Conservation (phyloP, 257 asterid genomes). For the Osmanthus fragrans region DNA sequence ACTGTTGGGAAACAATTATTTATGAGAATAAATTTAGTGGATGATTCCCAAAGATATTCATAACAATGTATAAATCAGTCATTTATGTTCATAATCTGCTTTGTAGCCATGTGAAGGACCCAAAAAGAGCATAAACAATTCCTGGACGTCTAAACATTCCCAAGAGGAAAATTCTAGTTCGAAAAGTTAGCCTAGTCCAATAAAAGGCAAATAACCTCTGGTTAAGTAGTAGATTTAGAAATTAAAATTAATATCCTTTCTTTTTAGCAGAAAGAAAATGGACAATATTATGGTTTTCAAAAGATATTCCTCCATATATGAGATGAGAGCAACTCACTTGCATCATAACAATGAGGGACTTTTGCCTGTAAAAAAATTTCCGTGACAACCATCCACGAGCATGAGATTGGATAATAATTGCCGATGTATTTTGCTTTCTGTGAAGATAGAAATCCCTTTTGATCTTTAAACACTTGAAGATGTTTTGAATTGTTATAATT, state of each 20-base stretch:
- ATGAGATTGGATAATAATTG: constrained; percentile 64
- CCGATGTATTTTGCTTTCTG: constrained; percentile 42
- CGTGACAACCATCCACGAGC: constrained; percentile 75
- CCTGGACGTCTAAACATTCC: neutral
- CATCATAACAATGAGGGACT: constrained; percentile 34
- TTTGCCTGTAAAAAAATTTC: constrained; percentile 43
- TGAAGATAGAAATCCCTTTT: constrained; percentile 43
- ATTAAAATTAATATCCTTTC: neutral
- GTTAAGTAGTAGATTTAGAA: neutral
- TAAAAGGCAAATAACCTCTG: neutral
- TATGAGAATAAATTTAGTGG: neutral
- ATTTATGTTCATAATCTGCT: neutral
- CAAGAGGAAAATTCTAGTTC: neutral
- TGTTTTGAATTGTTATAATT: constrained; percentile 52
- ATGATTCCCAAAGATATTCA: neutral
- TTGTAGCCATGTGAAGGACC: neutral
- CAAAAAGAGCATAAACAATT: neutral
- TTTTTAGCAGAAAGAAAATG: neutral
- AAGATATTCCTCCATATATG: neutral
- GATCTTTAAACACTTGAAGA: constrained; percentile 37
- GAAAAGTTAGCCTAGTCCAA: constrained; percentile 4
- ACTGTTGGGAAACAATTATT: neutral
- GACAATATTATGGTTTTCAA: neutral
- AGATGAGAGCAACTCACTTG: constrained; percentile 58
- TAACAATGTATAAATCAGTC: neutral